Evolutionary conservation across 257 asterid genomes (phyloP), one percentile per base, ranked within the genome.

Genomic region (Nicotiana noctiflora): DNA sequence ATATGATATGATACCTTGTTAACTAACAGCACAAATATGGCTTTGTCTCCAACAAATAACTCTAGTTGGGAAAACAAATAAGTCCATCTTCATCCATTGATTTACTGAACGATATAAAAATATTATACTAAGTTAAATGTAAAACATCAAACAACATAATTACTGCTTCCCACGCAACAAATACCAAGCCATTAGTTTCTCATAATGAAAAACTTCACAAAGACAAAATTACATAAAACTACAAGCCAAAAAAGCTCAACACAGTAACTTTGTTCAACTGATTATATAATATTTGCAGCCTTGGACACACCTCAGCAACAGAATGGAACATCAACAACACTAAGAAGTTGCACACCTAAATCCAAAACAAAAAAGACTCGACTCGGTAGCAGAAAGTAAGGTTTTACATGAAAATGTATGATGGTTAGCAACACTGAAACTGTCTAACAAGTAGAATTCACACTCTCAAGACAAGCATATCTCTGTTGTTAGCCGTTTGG

Each of bases 391-490:
- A 60, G 25, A 31, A 77, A 62, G 56, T 23, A 56, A 31, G 32
- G 32, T 62, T 59, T 59, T 34, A 59, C 81, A 8, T 18, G 44
- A 77, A 18, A 82, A 74, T 21, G 51, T 27, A 79, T 49, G 53
- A 53, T 44, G 53, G 62, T 40, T 46, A 60, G 72, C 55, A 31
- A 51, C 25, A 12, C 3, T 56, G 15, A 63, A 29, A 65, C 68
- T 61, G 66, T 82, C 57, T 19, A 19, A 3, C 0, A 18, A 70
- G 59, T 18, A 70, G 62, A 51, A 25, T 74, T 74, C 62, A 74
- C 77, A 70, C 79, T 74, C 79, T 23, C 61, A 57, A 84, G 84
- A 70, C 23, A 23, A 23, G 65, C 62, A 83, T 21, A 29, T 55
- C 51, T 57, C 31, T 31, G 57, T 40, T 27, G 79, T 79, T 72